phyloP scores from a whole-genome alignment of 1,139 yeast species.

The Scheffersomyces segobiensis region DNA sequence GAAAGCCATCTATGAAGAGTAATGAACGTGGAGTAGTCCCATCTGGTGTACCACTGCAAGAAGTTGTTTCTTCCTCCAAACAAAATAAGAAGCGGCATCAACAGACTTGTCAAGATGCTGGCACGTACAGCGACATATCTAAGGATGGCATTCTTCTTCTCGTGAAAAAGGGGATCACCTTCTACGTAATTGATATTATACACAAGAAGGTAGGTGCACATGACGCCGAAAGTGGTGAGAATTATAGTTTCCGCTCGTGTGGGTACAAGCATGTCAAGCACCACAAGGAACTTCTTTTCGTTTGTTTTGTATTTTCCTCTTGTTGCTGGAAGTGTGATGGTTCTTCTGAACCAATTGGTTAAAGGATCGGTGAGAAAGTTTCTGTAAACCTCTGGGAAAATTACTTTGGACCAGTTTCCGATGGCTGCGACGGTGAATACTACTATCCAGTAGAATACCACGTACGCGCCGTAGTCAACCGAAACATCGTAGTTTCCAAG shows the following conservation, averaged over 20 bases:
- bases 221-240: constrained; percentile 1
- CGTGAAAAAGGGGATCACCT: constrained; percentile 30
- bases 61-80: constrained; percentile 67
- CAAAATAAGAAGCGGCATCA: constrained; percentile 52
- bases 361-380: constrained; percentile 20
- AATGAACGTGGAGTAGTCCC: constrained; percentile 61
- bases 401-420: constrained; percentile 34
- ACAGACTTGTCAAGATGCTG: constrained; percentile 55
- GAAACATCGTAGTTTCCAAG: constrained; percentile 43
- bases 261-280: constrained; percentile 51
- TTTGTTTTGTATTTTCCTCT: constrained; percentile 43
- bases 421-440: constrained; percentile 26
- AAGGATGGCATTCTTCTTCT: constrained; percentile 17
- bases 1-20: constrained; percentile 63
- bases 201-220: constrained; percentile 4
- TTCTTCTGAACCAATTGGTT: constrained; percentile 38
- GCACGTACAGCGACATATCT: constrained; percentile 55
- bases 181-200: constrained; percentile 22
- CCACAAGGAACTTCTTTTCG: constrained; percentile 25
- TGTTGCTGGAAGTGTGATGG: constrained; percentile 51
- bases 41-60: constrained; percentile 55
- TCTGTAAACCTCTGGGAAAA: constrained; percentile 19
- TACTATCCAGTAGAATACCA: constrained; percentile 33
- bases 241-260: constrained; percentile 62
- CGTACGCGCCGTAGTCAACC: constrained; percentile 30